phyloP scores from a whole-genome alignment of 176 grass and related monocot species.

The Leersia perrieri region DNA sequence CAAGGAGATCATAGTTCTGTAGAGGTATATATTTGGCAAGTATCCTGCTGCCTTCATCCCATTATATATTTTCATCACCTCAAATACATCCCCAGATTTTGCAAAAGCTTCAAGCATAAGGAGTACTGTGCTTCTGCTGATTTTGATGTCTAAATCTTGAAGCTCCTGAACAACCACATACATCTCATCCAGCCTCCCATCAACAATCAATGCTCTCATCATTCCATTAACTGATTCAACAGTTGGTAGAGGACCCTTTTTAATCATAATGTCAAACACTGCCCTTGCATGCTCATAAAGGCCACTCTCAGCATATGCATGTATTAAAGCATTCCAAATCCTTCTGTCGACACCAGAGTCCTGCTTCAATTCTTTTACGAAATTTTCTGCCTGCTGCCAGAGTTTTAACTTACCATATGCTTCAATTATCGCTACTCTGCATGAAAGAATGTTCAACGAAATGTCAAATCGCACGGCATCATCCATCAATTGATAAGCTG shows the following conservation, averaged over 20 bases:
- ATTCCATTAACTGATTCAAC: conserved; percentile 87
- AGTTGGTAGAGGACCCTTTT: conserved; percentile 66
- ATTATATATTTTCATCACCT: conserved; percentile 98
- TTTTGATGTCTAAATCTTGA: conserved; percentile 94
- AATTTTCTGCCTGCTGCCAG: conserved; percentile 79
- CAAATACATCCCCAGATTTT: conserved; percentile 76
- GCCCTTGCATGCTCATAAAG: conserved; percentile 79
- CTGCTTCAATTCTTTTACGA: conserved; percentile 63
- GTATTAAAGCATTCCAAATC: conserved; percentile 91
- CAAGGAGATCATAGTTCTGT: conserved; percentile 77
- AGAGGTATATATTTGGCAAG: conserved; percentile 78
- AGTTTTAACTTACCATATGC: conserved; percentile 73
- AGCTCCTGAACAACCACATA: conserved; percentile 83
- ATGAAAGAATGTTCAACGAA: conserved; percentile 49
- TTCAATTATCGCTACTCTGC: conserved; percentile 65
- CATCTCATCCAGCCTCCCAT: conserved; percentile 81
- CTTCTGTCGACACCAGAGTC: conserved; percentile 57
- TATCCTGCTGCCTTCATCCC: conserved; percentile 95
- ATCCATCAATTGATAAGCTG: conserved; percentile 64
- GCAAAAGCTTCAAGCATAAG: conserved; percentile 92
- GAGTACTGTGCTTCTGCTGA: conserved; percentile 83
- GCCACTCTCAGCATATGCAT: conserved; percentile 84
- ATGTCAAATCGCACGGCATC: conserved; percentile 46
- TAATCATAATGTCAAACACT: conserved; percentile 85
- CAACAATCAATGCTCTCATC: conserved; percentile 80